Evolutionary conservation across 2,329 filamentous ascomycete genomes (phyloP).

Genomic region (Fusarium lateritium): DNA sequence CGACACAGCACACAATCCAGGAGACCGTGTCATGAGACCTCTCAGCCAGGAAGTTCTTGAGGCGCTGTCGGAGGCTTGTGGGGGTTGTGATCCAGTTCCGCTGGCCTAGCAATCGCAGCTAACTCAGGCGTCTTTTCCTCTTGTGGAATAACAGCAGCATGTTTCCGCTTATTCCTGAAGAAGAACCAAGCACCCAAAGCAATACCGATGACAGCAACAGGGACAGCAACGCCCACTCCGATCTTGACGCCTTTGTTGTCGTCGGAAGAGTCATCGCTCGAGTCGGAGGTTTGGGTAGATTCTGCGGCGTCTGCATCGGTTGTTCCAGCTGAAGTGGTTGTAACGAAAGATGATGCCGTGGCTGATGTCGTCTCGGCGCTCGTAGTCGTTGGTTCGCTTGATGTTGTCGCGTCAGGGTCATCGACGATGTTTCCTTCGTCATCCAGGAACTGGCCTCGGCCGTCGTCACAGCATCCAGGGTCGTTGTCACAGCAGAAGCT

Average conservation of each 20-base stretch:
- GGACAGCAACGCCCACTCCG: constrained; percentile 29
- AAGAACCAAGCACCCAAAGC: constrained; percentile 11
- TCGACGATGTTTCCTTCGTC: constrained; percentile 8
- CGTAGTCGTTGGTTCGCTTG: background rate
- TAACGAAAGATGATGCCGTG: background rate
- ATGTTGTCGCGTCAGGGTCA: background rate
- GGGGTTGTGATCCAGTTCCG: background rate
- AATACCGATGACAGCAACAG: constrained; percentile 2
- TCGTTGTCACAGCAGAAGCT: constrained; percentile 44
- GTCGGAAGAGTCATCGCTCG: background rate
- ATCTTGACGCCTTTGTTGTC: constrained; percentile 14
- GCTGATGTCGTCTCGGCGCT: background rate
- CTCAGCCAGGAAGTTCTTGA: background rate
- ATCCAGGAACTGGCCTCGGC: constrained; percentile 30
- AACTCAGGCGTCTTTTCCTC: background rate
- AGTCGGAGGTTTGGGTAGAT: background rate
- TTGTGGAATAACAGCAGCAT: background rate
- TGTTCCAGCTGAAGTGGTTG: background rate
- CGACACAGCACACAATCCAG: too few relatives aligned
- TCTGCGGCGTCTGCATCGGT: background rate
- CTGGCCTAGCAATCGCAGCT: background rate
- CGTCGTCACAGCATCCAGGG: constrained; percentile 28
- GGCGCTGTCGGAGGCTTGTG: background rate
- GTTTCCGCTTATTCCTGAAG: background rate
- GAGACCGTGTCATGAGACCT: background rate